A percentile compares a stretch with the other conserved stretches of the same genome.
phyloP scores from a whole-genome alignment of 179 eudicot species.

The Beta lomatogona region DNA sequence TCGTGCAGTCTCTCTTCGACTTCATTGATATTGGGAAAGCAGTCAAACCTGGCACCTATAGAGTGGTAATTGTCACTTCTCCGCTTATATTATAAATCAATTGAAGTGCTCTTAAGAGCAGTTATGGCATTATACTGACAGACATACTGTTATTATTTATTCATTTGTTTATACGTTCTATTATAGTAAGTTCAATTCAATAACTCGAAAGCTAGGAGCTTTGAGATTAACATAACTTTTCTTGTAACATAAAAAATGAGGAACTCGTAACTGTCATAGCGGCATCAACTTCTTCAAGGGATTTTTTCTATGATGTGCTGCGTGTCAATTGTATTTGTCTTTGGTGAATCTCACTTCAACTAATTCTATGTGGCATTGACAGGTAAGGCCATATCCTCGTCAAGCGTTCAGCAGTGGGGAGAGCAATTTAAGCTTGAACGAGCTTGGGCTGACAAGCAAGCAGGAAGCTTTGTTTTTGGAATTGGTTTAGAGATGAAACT shows the following conservation, averaged over 20 bases:
- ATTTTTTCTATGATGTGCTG: not conserved
- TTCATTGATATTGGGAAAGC: conserved; percentile 86
- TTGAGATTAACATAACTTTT: not conserved
- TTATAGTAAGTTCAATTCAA: not conserved
- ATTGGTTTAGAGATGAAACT: conserved; percentile 38
- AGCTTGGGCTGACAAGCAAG: conserved; percentile 86
- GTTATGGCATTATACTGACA: not conserved
- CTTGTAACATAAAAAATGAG: not conserved
- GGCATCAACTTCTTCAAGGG: not conserved
- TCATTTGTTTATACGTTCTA: not conserved
- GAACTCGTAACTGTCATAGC: not conserved
- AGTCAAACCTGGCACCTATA: conserved; percentile 80
- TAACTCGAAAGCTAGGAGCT: not conserved
- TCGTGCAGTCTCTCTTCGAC: conserved; percentile 75
- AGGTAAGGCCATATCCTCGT: conserved; percentile 96
- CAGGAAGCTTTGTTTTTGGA: conserved; percentile 95
- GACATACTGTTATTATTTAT: not conserved
- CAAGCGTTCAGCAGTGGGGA: conserved; percentile 81
- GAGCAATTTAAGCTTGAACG: conserved; percentile 52
- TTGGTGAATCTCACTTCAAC: not conserved
- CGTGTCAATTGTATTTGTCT: not conserved
- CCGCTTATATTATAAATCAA: not conserved
- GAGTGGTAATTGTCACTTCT: conserved; percentile 61
- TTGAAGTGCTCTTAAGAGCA: not conserved
- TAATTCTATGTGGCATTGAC: conserved; percentile 19